Base-by-base conservation (phyloP, 768 basidiomycete species). In the Tylopilus rubrobrunneus region DNA sequence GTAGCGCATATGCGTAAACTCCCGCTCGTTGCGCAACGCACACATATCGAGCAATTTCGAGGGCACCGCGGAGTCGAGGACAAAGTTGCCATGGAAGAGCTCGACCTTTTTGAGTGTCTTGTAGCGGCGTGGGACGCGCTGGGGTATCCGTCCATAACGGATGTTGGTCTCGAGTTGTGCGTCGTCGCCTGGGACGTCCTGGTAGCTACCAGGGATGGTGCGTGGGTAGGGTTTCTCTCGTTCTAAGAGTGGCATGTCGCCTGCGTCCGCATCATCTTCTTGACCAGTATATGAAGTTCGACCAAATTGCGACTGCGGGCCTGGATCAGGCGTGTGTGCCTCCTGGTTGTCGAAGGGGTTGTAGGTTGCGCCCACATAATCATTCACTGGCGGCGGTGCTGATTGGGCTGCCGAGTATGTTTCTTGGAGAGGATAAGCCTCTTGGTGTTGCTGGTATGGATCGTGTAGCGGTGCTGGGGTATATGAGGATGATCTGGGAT, bases 1-100 rank as follows among this genome's bases (percentile, higher is more conserved):
- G 72, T 98, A 98, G 5, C 96, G 85, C 93, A 98, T 95, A 71
- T 92, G 87, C 0, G 91, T 92, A 67, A 92, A 95, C 70, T 97
- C 95, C 57, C 92, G 84, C 54, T 92, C 92, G 45, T 81, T 86
- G 49, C 83, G 81, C 56, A 81, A 71, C 7, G 84, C 75, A 61
- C 89, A 93, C 78, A 91, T 84, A 55, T 91, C 84, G 27, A 98
- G 79, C 40, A 98, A 76, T 62, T 93, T 96, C n/a, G 87, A 79
- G 0, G 96, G 96, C 0, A 98, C 93, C 0, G 88, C 81, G 11
- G 87, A 84, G 73, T 98, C 94, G 34, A 95, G 75, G 11, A 98
- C 91, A 45, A 97, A 86, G 70, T 98, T 97, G 7, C 96, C 96
- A 56, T 92, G 88, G 71, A 91, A 93, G 14, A 98, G 77, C 81